phyloP scores from a whole-genome alignment of 2,329 filamentous ascomycete species.

The Helminthosporium solani region DNA sequence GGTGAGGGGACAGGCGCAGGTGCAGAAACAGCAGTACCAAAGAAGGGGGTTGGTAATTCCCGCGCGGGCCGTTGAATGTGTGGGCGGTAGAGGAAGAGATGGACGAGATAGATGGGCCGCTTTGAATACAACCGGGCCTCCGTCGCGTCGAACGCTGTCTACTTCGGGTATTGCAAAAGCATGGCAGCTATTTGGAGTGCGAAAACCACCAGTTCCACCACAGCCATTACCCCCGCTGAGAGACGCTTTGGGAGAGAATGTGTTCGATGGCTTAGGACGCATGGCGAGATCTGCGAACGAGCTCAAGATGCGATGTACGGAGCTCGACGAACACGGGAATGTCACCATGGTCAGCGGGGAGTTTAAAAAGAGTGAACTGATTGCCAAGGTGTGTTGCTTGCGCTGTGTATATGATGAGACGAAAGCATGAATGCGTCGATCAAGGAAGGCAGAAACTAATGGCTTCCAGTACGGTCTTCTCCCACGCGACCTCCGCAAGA shows the following conservation, averaged over 20 bases:
- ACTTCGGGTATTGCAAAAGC: conserved; percentile 13
- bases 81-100: neutral
- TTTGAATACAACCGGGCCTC: neutral
- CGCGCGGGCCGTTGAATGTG: neutral
- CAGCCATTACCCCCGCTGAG: conserved; percentile 50
- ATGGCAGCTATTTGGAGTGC: conserved; percentile 27
- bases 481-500: conserved; percentile 93
- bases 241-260: conserved; percentile 57
- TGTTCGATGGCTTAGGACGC: conserved; percentile 59
- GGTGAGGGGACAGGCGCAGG: conserved; percentile 19
- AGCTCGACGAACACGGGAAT: conserved; percentile 89
- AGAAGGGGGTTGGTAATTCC: conserved; percentile 16
- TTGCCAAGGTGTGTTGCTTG: conserved; percentile 69
- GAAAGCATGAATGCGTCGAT: too few relatives aligned
- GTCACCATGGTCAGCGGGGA: conserved; percentile 92
- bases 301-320: conserved; percentile 84
- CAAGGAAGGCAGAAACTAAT: too few relatives aligned
- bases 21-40: too few relatives aligned
- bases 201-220: conserved; percentile 53
- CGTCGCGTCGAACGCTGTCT: conserved; percentile 3
- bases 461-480: conserved; percentile 75
- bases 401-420: neutral
- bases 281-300: conserved; percentile 80
- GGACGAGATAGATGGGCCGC: neutral
- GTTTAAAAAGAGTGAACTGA: conserved; percentile 96